Conservation (phyloP, 129 eudicot genomes). For the Smallanthus sonchifolius region DNA sequence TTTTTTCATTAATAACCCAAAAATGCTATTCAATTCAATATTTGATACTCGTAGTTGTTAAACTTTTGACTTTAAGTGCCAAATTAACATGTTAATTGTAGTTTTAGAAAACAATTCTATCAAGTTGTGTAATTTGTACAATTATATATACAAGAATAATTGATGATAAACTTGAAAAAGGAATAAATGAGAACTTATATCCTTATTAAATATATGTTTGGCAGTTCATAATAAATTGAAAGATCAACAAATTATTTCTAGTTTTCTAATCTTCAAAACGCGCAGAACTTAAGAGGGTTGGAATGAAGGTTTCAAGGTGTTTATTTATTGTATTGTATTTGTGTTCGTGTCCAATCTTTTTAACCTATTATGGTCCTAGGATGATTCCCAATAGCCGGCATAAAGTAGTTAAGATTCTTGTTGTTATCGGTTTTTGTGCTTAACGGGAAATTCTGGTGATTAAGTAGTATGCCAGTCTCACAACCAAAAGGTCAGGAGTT, state of each 20-base stretch:
- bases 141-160: neutral
- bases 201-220: neutral
- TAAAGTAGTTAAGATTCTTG: neutral
- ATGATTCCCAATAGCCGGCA: neutral
- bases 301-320: neutral
- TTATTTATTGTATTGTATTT: neutral
- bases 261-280: neutral
- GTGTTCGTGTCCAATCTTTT: neutral
- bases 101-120: neutral
- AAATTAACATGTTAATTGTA: too few relatives aligned
- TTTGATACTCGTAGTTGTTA: neutral
- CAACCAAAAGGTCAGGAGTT: too few relatives aligned
- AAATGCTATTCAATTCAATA: neutral
- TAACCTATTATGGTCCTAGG: neutral
- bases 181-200: neutral
- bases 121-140: neutral
- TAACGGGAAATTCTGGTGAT: too few relatives aligned
- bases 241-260: neutral
- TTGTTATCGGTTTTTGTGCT: too few relatives aligned
- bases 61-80: neutral
- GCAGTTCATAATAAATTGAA: neutral
- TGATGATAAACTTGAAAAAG: neutral
- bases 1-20: too few relatives aligned
- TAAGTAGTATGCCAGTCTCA: too few relatives aligned
- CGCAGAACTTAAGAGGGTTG: neutral